A percentile compares a stretch with the other conserved stretches of the same genome.
Conservation (phyloP, 1,284 basidiomycete genomes). For the Ceratobasidium sp. region DNA sequence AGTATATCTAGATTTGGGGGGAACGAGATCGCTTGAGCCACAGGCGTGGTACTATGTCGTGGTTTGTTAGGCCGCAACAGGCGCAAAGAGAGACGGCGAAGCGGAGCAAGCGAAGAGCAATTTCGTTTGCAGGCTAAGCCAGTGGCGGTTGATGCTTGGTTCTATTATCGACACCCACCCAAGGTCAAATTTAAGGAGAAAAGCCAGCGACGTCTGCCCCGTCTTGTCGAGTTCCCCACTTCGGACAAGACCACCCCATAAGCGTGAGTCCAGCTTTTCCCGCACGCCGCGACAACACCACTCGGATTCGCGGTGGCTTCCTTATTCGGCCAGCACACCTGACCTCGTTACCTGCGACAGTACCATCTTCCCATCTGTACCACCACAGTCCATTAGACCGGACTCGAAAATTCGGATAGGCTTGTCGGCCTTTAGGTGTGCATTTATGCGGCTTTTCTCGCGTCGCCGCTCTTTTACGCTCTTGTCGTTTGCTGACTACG, state of each 20-base stretch:
- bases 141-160: constrained; percentile 44
- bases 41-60: constrained; percentile 14
- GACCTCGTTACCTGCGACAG: not conserved
- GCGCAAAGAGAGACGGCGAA: constrained; percentile 34
- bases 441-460: constrained; percentile 21
- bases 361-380: constrained; percentile 28
- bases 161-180: constrained; percentile 15
- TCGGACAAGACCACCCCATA: constrained; percentile 13
- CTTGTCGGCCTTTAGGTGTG: constrained; percentile 28
- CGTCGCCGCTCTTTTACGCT: not conserved
- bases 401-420: constrained; percentile 20
- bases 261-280: constrained; percentile 18
- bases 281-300: not conserved
- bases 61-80: constrained; percentile 15
- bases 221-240: constrained; percentile 28
- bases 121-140: constrained; percentile 19
- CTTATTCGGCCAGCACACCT: constrained; percentile 23
- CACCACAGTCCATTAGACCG: constrained; percentile 31
- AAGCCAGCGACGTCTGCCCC: not conserved
- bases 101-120: constrained; percentile 39
- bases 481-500: not conserved
- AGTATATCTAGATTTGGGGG: constrained; percentile 17
- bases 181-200: constrained; percentile 37
- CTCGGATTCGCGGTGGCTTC: not conserved
- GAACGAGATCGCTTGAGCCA: constrained; percentile 4